A percentile compares a stretch with the other conserved stretches of the same genome.
phyloP scores from a whole-genome alignment of 768 basidiomycete genomes.

The Russula abietina region DNA sequence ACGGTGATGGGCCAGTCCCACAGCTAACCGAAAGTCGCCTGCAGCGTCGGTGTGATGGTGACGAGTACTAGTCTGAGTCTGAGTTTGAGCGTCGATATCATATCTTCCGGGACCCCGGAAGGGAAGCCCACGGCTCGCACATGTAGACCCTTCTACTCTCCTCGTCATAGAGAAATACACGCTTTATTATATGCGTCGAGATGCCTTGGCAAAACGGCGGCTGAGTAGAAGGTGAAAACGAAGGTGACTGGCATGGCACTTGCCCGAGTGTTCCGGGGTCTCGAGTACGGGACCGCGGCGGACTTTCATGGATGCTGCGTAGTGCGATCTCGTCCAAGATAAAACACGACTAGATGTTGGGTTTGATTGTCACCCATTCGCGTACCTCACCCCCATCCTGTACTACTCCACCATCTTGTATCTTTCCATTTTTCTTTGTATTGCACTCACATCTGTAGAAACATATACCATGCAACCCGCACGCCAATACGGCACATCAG shows the following conservation, averaged over 20 bases:
- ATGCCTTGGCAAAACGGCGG: too few species aligned
- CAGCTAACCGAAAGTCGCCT: too few species aligned
- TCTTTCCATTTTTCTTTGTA: too few species aligned
- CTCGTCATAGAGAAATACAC: background rate
- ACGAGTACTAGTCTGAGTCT: too few species aligned
- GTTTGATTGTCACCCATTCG: background rate
- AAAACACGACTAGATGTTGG: background rate
- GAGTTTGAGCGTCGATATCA: too few species aligned
- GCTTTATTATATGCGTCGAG: background rate
- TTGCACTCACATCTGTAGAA: background rate
- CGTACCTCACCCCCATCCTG: background rate
- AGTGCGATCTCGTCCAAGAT: background rate
- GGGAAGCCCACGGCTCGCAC: background rate
- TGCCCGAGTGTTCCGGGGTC: constrained; percentile 1
- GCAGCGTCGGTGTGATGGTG: too few species aligned
- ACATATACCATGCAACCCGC: constrained; percentile 15
- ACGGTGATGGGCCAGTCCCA: too few species aligned
- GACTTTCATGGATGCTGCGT: too few species aligned
- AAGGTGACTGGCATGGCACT: too few species aligned
- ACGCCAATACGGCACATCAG: constrained; percentile 15
- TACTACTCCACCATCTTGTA: constrained; percentile 2
- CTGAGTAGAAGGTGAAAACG: background rate
- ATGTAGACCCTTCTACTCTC: background rate
- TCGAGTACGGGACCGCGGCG: background rate
- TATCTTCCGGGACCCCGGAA: constrained; percentile 1